Evolutionary conservation across 345 rosid genomes (phyloP), one percentile per base, ranked within the genome.

Genomic region (Euclidium syriacum): DNA sequence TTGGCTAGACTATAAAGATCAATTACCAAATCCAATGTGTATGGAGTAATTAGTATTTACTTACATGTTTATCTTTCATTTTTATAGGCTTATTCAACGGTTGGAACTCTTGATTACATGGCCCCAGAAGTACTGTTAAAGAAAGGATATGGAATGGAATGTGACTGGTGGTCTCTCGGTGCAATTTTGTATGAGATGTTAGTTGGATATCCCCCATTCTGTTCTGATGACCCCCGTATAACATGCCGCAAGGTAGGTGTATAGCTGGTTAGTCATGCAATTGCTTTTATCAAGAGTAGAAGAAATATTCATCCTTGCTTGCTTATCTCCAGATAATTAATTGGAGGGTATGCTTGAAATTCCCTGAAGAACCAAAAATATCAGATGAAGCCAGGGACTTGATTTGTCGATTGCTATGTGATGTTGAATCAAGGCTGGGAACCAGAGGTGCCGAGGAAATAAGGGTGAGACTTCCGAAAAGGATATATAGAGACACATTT

Each of bases 101-200:
- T 92, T 64, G 99, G 99, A 52, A 92, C 99, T 77, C 99, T 89
- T 64, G 96, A 92, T 73, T 92, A 92, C 82, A 89, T 92, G 98
- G 96, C 98, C 39, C 98, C 98, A 56, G 96, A 92, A 81, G 96
- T 89, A 46, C 73, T 92, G 51, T 74, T 92, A 22, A 92, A 92
- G 84, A 89, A 86, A 82, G 98, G 96, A 51, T 92, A 92, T 74
- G 97, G 99, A 51, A 85, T 87, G 78, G 96, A 94, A 76, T 94
- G 99, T 43, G 97, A 94, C 73, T 94, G 99, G 99, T 94, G 99
- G 99, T 94, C 99, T 53, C 81, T 94, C 39, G 97, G 99, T 22
- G 97, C 97, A 73, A 89, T 94, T 77, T 75, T 89, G 88, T 94
- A 85, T 66, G 97, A 94, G 80, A 94, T 94, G 99, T 81, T 94